Percentiles rank a stretch among this genome's conserved stretches.
Conservation (phyloP, 1,284 basidiomycete species). For the Cryptococcus wingfieldii region DNA sequence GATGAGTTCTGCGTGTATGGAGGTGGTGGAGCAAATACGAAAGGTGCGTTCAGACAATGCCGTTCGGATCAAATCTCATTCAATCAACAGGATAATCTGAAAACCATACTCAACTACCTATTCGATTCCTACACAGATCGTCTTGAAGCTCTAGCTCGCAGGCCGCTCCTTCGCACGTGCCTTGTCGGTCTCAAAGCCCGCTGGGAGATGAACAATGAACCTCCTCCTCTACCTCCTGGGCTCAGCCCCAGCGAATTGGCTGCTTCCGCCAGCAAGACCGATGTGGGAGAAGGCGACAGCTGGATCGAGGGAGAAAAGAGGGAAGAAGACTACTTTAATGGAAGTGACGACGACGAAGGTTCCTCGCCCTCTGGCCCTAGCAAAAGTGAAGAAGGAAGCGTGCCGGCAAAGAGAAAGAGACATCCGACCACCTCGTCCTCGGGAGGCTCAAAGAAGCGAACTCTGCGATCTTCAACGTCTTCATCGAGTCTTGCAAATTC, state of each 20-base stretch:
- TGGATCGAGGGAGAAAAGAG: conserved; percentile 52
- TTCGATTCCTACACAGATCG: conserved; percentile 70
- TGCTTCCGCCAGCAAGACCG: background rate
- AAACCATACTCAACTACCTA: conserved; percentile 74
- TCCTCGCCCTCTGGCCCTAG: background rate
- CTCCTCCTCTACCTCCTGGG: conserved; percentile 56
- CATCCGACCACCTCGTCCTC: conserved; percentile 6
- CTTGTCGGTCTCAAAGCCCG: conserved; percentile 61
- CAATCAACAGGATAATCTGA: conserved; percentile 70
- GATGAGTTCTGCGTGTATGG: conserved; percentile 87
- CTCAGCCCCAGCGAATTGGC: conserved; percentile 33
- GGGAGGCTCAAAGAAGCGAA: conserved; percentile 11
- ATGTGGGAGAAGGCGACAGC: conserved; percentile 4
- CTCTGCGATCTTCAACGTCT: conserved; percentile 1
- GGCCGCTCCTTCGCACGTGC: conserved; percentile 36
- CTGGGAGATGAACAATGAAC: conserved; percentile 90
- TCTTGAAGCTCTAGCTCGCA: conserved; percentile 62
- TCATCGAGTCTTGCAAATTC: background rate
- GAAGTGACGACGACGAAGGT: conserved; percentile 55
- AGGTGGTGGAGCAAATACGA: conserved; percentile 87
- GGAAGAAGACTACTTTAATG: conserved; percentile 87
- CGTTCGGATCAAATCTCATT: background rate
- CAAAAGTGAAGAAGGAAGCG: conserved; percentile 4
- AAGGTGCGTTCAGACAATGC: conserved; percentile 55
- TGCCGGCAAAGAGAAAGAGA: conserved; percentile 30